Percentiles rank a stretch among this genome's conserved stretches.
phyloP scores from a whole-genome alignment of 2,329 filamentous ascomycete species.

The Amesomyces nigricolor region DNA sequence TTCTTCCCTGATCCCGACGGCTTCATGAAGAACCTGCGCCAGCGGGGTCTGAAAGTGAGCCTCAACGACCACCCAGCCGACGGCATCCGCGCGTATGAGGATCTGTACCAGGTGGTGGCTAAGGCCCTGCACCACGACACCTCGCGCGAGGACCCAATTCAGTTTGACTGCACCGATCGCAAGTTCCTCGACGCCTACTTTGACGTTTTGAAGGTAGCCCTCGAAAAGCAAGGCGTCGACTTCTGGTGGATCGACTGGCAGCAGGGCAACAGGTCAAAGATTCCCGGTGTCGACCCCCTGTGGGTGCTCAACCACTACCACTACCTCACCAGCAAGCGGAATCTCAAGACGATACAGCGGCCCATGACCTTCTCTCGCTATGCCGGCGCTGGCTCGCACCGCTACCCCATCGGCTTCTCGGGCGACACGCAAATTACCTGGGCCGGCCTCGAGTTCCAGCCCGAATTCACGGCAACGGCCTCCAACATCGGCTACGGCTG shows the following conservation, averaged over 20 bases:
- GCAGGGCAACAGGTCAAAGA: conserved; percentile 50
- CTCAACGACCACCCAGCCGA: conserved; percentile 59
- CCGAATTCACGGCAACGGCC: conserved; percentile 60
- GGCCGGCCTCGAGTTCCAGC: conserved; percentile 57
- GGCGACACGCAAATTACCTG: conserved; percentile 56
- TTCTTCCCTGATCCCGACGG: conserved; percentile 51
- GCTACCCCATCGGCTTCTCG: conserved; percentile 61
- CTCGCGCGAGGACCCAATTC: conserved; percentile 43
- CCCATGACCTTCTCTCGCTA: conserved; percentile 56
- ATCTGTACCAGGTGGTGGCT: conserved; percentile 51
- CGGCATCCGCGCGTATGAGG: conserved; percentile 52
- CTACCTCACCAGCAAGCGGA: conserved; percentile 47
- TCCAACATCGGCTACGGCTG: conserved; percentile 64
- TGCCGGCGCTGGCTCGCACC: conserved; percentile 56
- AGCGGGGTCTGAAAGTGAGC: conserved; percentile 47
- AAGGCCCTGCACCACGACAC: conserved; percentile 47
- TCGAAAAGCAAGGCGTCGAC: conserved; percentile 53
- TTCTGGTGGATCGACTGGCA: conserved; percentile 69
- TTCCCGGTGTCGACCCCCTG: conserved; percentile 55
- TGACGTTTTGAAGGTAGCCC: conserved; percentile 48
- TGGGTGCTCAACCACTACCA: conserved; percentile 63
- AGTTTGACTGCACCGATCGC: conserved; percentile 50
- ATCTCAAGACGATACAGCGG: conserved; percentile 32
- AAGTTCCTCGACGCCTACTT: conserved; percentile 55
- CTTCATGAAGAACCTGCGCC: conserved; percentile 48